Base-by-base conservation (phyloP, 768 basidiomycete species). In the Lactarius pseudohatsudake region DNA sequence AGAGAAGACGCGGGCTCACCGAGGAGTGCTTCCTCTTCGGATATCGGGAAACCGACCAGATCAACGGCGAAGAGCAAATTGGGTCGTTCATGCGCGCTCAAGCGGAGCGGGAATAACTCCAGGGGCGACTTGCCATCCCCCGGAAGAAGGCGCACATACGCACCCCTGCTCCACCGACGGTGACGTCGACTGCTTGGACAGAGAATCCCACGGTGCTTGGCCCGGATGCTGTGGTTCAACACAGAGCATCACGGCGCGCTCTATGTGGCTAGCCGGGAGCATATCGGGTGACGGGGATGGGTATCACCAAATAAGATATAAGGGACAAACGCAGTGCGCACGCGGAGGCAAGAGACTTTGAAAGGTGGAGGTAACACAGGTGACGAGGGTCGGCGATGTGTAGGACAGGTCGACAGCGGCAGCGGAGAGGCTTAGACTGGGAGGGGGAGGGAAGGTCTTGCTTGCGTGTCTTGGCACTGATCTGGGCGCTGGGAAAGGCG, bases 291-390 rank as follows among this genome's bases (percentile, higher is more conserved):
- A 72, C 64, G 38, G 10, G 74, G n/a, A 30, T 76, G 75, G 22
- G 60, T 41, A n/a, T 66, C 62, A 36, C 79, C 80, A 6, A 93
- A 77, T 54, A 94, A 80, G 28, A 95, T 84, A 70, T 92, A 32
- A 7, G 95, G 94, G 13, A 96, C 87, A 69, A 95, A 93, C 4
- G 94, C 89, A 0, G 94, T 94, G 38, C 94, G 87, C 28, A 96
- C 90, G 26, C 87, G 83, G 76, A 97, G 86, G 95, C 1, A 93
- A 92, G 74, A 94, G 95, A 56, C 92, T n/a, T n/a, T n/a, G n/a
- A n/a, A n/a, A n/a, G n/a, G n/a, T n/a, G n/a, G 87, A 10, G 96
- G 79, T 91, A 0, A 89, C 84, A 38, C 80, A 84, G 1, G 84
- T 80, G 38, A 59, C 30, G 2, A 56, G 63, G 16, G 62, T 64